A percentile compares a stretch with the other conserved stretches of the same genome.
Evolutionary conservation across 2,329 filamentous ascomycete species (phyloP).

Genomic region (Ilyonectria mors-panacis): DNA sequence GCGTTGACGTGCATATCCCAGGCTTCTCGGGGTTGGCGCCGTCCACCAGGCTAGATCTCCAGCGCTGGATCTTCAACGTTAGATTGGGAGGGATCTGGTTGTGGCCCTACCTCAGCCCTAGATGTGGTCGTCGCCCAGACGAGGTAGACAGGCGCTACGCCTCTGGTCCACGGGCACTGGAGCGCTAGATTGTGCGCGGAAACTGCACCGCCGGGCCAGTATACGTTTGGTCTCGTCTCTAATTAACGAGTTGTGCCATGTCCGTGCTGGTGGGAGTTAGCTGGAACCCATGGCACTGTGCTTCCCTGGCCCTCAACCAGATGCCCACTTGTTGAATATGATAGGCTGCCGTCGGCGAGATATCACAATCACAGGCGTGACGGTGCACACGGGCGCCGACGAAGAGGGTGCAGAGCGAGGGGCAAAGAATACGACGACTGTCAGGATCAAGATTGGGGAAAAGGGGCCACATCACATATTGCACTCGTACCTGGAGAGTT

Average conservation of each 20-base stretch:
- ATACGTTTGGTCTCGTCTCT: slow-evolving; percentile 16
- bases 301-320: slow-evolving; percentile 18
- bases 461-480: slow-evolving; percentile 24
- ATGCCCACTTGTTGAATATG: slow-evolving; percentile 13
- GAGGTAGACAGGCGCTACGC: slow-evolving; percentile 42
- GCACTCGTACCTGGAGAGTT: slow-evolving; percentile 1
- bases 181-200: slow-evolving; percentile 37
- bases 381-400: slow-evolving; percentile 18
- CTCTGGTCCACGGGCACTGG: slow-evolving; percentile 40
- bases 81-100: slow-evolving; percentile 35
- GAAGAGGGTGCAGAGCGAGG: slow-evolving; percentile 18
- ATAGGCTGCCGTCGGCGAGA: slow-evolving; percentile 27
- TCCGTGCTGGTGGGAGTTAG: slow-evolving; percentile 28
- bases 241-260: slow-evolving; percentile 24
- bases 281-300: slow-evolving; percentile 18
- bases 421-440: slow-evolving; percentile 23
- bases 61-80: slow-evolving; percentile 32
- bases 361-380: slow-evolving; percentile 23
- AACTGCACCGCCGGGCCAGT: slow-evolving; percentile 33
- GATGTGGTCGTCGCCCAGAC: slow-evolving; percentile 41
- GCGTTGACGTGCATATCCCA: slow-evolving; percentile 48
- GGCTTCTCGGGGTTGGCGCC: slow-evolving; percentile 40
- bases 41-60: slow-evolving; percentile 37
- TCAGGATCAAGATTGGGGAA: slow-evolving; percentile 2
- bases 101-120: slow-evolving; percentile 45